Base-by-base conservation (phyloP, 768 basidiomycete genomes). In the Kwoniella europaea region DNA sequence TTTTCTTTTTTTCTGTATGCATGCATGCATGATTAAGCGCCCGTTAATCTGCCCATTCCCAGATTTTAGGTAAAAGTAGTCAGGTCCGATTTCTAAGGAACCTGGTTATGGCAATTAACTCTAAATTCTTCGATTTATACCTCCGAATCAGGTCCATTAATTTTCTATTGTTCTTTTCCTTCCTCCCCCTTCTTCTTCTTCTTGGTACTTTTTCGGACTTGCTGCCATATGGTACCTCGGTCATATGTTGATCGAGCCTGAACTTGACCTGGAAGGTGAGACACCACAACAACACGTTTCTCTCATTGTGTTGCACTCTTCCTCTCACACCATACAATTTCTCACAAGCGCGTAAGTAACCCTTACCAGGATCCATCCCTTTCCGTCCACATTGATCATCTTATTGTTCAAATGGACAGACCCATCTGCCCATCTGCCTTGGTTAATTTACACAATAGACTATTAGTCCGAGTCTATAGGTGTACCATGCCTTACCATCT, bases 21-120 rank as follows among this genome's bases (percentile, higher is more conserved):
- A 50, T 10, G 46, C 46, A 50, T 50, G 18, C 35, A 35, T 35
- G 35, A 50, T 50, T 46, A 50, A 50, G 46, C 46, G 46, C 46
- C 46, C 35, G 35, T 6, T 35, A 15, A 16, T 18, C 46, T 50
- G 46, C 46, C 18, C 46, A 4, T 50, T 13, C 54, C 54, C n/a
- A 55, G 10, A 55, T 24, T 10, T 55, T 55, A 10, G 54, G 54
- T 55, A n/a, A 13, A 50, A 50, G n/a, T 50, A 50, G 46, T 50
- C 46, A 50, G 46, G 46, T 50, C 46, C 46, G 46, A 0, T 50
- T 50, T 16, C 2, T 50, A 16, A 50, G 46, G 46, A 50, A 50
- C 46, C 7, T 50, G 46, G 13, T 50, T 50, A 50, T 50, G 10
- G 27, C 57, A 58, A 58, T 58, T 58, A 58, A 58, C 57, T 58